These are phyloP conservation scores for Dictyostelium brefeldianum DNA, from an alignment of 78 protist genomes.

Conservation along the genomic window DNA sequence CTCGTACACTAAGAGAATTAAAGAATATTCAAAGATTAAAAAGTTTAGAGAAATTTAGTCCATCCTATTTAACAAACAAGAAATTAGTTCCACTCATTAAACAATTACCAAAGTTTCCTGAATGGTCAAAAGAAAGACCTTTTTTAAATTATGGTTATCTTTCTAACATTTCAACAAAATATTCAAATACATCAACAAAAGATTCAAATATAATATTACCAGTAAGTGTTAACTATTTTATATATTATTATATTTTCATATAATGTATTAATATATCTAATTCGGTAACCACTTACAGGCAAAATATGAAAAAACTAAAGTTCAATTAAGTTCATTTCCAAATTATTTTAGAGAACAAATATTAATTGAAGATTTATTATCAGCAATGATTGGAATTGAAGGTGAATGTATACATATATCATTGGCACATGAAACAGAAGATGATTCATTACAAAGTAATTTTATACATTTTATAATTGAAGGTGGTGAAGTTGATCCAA, in stretches of 20 bases:
- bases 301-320: conserved; percentile 24
- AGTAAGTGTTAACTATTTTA: not conserved
- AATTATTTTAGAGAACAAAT: conserved; percentile 41
- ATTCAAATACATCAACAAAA: not conserved
- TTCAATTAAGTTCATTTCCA: not conserved
- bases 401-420: conserved; percentile 33
- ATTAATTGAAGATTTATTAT: conserved; percentile 80
- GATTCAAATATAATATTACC: conserved; percentile 21
- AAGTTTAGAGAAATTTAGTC: conserved; percentile 5
- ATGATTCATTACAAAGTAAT: not conserved
- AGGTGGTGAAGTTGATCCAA: not conserved
- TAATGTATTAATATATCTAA: no score
- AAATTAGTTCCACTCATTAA: not conserved
- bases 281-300: no score
- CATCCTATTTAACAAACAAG: not conserved
- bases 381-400: conserved; percentile 77
- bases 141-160: conserved; percentile 64
- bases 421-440: not conserved
- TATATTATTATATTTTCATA: not conserved
- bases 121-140: conserved; percentile 53
- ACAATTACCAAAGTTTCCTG: conserved; percentile 35
- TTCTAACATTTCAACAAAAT: conserved; percentile 13
- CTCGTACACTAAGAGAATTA: conserved; percentile 56
- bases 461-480: not conserved
- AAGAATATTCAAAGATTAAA: conserved; percentile 28